phyloP scores from a whole-genome alignment of 768 basidiomycete species.

The Boletus vinaceobasis region DNA sequence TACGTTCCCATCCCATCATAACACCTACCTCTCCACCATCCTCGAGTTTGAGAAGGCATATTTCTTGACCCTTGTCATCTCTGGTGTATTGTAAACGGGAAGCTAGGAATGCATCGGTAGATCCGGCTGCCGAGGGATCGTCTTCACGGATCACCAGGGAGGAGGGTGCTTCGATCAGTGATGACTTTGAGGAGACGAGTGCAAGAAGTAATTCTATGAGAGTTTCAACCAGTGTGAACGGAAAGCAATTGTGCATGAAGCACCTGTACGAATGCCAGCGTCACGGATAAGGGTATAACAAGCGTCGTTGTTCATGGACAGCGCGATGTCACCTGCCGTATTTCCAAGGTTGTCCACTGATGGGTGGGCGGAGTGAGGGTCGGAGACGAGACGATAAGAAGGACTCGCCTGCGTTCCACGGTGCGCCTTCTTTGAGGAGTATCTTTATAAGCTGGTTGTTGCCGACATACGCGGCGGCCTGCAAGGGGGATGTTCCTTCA shows the following conservation, averaged over 20 bases:
- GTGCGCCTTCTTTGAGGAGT: conserved; percentile 76
- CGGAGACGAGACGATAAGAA: neutral
- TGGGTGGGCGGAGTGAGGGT: neutral
- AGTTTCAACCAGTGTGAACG: conserved; percentile 5
- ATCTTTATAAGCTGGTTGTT: conserved; percentile 59
- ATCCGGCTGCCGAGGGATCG: conserved; percentile 58
- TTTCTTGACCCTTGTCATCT: conserved; percentile 75
- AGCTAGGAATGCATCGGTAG: conserved; percentile 65
- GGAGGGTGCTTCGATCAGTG: conserved; percentile 23
- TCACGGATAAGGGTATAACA: conserved; percentile 83
- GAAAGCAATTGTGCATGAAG: conserved; percentile 19
- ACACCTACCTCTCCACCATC: conserved; percentile 84
- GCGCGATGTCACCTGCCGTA: conserved; percentile 87
- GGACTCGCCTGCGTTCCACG: conserved; percentile 82
- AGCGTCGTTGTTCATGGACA: conserved; percentile 74
- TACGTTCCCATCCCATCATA: conserved; percentile 99
- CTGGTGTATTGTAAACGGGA: conserved; percentile 64
- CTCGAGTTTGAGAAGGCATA: conserved; percentile 65
- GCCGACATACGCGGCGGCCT: conserved; percentile 79
- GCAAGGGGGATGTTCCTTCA: conserved; percentile 78
- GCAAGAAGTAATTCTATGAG: conserved; percentile 66
- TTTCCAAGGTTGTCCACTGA: conserved; percentile 73
- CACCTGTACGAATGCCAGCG: conserved; percentile 89
- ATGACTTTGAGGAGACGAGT: conserved; percentile 50
- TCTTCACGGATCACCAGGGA: conserved; percentile 43